These are phyloP conservation scores for Fusarium domesticum DNA, from an alignment of 2,329 filamentous ascomycete genomes.

Conservation along the genomic window DNA sequence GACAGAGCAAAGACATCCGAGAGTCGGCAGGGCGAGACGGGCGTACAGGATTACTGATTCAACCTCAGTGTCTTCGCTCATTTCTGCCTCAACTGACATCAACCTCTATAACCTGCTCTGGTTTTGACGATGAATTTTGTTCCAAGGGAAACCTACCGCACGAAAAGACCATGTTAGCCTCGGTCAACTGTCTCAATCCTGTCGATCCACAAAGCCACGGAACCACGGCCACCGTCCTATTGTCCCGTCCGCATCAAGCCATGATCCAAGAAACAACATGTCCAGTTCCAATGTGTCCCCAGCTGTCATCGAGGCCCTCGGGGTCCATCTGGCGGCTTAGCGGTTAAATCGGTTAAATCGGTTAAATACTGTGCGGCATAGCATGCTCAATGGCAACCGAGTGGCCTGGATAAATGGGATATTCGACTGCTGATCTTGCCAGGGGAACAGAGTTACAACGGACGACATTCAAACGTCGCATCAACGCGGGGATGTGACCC, in stretches of 20 bases:
- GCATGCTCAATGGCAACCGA: not conserved
- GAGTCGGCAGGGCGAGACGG: constrained; percentile 57
- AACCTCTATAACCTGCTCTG: no score
- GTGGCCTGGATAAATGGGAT: not conserved
- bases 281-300: not conserved
- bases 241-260: no score
- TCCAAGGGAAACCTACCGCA: no score
- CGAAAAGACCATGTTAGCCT: no score
- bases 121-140: no score
- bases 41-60: constrained; percentile 66
- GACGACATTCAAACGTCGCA: not conserved
- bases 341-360: not conserved
- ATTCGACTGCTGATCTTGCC: not conserved
- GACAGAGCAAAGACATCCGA: constrained; percentile 16
- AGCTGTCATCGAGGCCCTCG: not conserved
- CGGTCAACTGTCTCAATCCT: no score
- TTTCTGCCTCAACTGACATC: not conserved
- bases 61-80: not conserved
- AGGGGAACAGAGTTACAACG: not conserved
- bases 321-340: not conserved
- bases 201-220: no score
- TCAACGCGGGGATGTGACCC: not conserved
- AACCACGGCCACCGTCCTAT: no score
- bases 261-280: no score
- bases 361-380: not conserved